Conservation (phyloP, 352 stramenopile species). For the Globisporangium cylindrosporum region DNA sequence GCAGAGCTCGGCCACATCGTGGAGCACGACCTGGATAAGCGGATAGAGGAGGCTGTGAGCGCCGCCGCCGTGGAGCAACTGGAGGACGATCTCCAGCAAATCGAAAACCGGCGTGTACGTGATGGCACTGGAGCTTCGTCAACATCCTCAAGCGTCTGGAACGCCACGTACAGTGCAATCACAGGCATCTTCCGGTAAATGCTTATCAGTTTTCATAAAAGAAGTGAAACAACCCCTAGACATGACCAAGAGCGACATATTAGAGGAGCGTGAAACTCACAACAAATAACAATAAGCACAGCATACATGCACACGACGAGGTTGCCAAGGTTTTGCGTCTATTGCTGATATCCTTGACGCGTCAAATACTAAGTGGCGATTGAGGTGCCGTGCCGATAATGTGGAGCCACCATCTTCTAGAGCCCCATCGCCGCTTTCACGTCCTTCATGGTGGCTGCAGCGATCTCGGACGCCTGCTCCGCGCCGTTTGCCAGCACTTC, state of each 20-base stretch:
- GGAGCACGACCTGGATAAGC: constrained; percentile 27
- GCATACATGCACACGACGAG: no score
- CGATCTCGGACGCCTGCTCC: constrained; percentile 56
- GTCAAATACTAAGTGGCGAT: neutral
- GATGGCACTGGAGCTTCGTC: constrained; percentile 2
- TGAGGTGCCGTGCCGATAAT: no score
- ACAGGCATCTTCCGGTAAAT: constrained; percentile 37
- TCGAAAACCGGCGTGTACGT: constrained; percentile 17
- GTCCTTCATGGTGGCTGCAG: constrained; percentile 66
- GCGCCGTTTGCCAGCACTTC: constrained; percentile 87
- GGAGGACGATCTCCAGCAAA: constrained; percentile 8
- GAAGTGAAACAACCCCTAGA: neutral
- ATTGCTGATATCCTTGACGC: neutral
- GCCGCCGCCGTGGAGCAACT: constrained; percentile 11
- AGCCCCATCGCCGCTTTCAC: constrained; percentile 78
- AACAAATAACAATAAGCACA: neutral
- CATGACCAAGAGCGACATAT: neutral
- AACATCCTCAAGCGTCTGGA: constrained; percentile 14
- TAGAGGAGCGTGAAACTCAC: neutral
- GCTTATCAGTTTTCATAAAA: neutral
- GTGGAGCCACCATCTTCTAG: constrained; percentile 6
- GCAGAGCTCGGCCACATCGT: constrained; percentile 31
- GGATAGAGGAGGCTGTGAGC: constrained; percentile 15
- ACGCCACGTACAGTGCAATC: constrained; percentile 26
- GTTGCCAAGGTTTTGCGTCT: neutral